These are phyloP conservation scores for Rhododendron williamsianum DNA, from an alignment of 148 eudicot species.

Conservation along the genomic window DNA sequence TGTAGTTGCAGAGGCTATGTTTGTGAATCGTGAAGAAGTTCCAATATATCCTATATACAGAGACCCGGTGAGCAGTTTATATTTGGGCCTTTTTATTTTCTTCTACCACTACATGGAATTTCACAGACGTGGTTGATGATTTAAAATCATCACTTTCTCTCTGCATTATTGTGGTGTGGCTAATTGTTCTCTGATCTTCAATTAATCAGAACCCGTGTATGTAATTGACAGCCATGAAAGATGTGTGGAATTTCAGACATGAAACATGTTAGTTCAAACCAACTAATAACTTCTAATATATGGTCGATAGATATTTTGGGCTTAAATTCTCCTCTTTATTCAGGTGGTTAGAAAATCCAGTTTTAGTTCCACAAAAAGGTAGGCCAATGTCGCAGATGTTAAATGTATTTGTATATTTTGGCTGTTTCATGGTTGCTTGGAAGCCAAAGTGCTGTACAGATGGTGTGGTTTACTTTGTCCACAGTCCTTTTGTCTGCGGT, in stretches of 20 bases:
- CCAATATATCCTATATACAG: constrained; percentile 84
- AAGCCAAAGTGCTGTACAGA: not conserved
- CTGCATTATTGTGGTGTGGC: not conserved
- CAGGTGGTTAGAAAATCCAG: not conserved
- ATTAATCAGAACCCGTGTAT: not conserved
- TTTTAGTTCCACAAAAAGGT: not conserved
- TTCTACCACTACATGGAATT: not conserved
- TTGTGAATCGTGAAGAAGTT: constrained; percentile 88
- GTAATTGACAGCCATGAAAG: not conserved
- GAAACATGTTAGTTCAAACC: not conserved
- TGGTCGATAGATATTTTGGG: not conserved
- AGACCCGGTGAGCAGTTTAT: constrained; percentile 68
- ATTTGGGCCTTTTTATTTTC: constrained; percentile 1
- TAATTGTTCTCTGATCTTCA: not conserved
- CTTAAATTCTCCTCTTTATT: not conserved
- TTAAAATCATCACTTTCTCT: not conserved
- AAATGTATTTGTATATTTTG: not conserved
- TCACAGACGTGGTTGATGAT: not conserved
- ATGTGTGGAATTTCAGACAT: not conserved
- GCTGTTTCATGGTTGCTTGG: not conserved
- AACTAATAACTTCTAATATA: not conserved
- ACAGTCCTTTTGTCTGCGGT: not conserved
- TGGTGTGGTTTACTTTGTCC: not conserved
- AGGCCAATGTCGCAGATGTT: not conserved
- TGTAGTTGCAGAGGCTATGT: constrained; percentile 96